Evolutionary conservation across 192 early-diverging fungal genomes (phyloP), one percentile per base, ranked within the genome.

Genomic region (Geranomyces michiganensis): DNA sequence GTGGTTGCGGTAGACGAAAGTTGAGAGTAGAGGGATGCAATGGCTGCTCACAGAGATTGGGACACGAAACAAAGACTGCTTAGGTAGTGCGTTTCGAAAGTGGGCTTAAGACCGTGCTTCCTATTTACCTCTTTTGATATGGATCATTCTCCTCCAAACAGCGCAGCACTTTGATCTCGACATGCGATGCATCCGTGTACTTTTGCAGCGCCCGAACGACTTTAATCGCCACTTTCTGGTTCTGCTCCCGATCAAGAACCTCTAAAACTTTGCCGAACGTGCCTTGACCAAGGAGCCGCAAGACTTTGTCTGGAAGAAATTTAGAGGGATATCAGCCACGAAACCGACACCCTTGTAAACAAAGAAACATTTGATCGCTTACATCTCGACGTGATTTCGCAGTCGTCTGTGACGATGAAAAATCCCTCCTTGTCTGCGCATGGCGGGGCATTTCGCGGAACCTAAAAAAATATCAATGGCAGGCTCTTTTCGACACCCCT

Each of bases 241-340:
- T 29, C n/a, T 46, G 53, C 13, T 70, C 56, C 10, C 82, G 81
- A 77, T 97, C 95, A 64, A 77, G 89, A 46, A 91, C 94, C 76
- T 96, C 90, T 63, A 95, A 90, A 13, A 99, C 97, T 79, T 95
- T 96, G 76, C 97, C 97, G 85, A 96, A 99, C 1, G 97, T 99
- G 13, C 97, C 97, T 78, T 97, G 95, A 4, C 97, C 97, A 29
- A 99, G 81, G 44, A 94, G 79, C 14, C 89, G 82, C 56, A 92
- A 81, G 69, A 98, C 96, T 73, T 85, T 85, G 72, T 92, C 92
- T 93, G 76, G 14, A 21, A 21, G 17, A 13, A n/a, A 15, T 1
- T 72, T 70, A 46, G 51, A 41, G 10, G 10, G 36, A 41, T 3
- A 41, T 3, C n/a, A 41, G 36, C 36, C 3, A 26, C 13, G 6